A percentile compares a stretch with the other conserved stretches of the same genome.
Evolutionary conservation across 306 rosid genomes (phyloP).

Genomic region (Corylus heterophylla): DNA sequence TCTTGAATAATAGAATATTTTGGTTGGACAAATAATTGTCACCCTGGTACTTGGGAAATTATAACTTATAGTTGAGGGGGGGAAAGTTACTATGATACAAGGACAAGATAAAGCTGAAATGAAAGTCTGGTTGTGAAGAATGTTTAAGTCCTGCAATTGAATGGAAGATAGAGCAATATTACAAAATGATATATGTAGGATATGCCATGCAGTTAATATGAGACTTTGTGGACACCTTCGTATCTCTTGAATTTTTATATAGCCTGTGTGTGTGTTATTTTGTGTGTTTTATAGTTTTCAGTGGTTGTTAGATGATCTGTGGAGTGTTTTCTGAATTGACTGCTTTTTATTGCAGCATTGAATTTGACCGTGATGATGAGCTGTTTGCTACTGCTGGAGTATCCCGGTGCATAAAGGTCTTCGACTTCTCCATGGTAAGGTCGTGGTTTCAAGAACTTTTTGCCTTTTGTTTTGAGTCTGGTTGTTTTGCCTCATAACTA

Average conservation of each 20-base stretch:
- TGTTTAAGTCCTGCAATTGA: not conserved
- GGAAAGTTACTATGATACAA: not conserved
- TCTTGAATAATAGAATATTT: not conserved
- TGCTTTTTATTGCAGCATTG: constrained; percentile 70
- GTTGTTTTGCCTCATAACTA: not conserved
- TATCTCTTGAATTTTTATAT: not conserved
- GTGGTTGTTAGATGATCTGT: constrained; percentile 6
- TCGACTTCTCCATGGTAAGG: constrained; percentile 85
- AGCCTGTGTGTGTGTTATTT: not conserved
- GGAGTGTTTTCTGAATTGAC: constrained; percentile 29
- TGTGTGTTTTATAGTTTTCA: constrained; percentile 10
- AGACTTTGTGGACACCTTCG: not conserved
- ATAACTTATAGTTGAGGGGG: not conserved
- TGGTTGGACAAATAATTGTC: not conserved
- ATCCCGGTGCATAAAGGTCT: constrained; percentile 91
- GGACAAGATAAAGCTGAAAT: not conserved
- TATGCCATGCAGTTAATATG: not conserved
- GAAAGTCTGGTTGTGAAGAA: not conserved
- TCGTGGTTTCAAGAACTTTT: not conserved
- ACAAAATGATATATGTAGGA: not conserved
- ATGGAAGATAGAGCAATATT: not conserved
- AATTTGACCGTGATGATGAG: constrained; percentile 92
- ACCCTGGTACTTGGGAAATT: not conserved
- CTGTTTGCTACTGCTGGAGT: constrained; percentile 98
- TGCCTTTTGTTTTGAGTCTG: not conserved